These are phyloP conservation scores for Suhomyces guaymorum DNA, from an alignment of 1,139 yeast species.

Conservation along the genomic window DNA sequence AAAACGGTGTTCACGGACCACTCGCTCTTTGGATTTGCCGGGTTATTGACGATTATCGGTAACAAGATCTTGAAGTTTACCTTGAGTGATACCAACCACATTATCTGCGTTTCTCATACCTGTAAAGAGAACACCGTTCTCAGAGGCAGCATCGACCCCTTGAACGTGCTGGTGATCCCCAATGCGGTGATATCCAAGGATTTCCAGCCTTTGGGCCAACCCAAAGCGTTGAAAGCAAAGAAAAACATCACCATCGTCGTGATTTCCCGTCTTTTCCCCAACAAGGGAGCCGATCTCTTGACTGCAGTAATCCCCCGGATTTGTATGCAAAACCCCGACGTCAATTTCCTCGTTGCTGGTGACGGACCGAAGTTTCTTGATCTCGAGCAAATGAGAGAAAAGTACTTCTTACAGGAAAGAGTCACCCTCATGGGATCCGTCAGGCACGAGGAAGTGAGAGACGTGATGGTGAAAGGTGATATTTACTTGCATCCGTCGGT, in stretches of 20 bases:
- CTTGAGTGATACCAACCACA: conserved; percentile 83
- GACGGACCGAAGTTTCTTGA: conserved; percentile 96
- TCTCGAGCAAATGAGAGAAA: conserved; percentile 92
- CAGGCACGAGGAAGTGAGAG: conserved; percentile 88
- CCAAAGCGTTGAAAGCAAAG: conserved; percentile 17
- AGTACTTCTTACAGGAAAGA: conserved; percentile 79
- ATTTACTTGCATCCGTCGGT: conserved; percentile 91
- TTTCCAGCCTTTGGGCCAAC: conserved; percentile 57
- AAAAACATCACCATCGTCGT: conserved; percentile 75
- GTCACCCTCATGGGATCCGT: conserved; percentile 86
- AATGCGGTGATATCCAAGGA: conserved; percentile 90
- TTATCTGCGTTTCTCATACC: conserved; percentile 93
- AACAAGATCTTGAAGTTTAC: conserved; percentile 85
- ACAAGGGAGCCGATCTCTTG: conserved; percentile 90
- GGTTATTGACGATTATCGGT: conserved; percentile 78
- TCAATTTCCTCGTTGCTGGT: conserved; percentile 86
- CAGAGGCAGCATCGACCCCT: conserved; percentile 80
- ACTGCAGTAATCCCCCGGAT: conserved; percentile 85
- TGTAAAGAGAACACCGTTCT: conserved; percentile 95
- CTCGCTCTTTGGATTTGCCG: conserved; percentile 91
- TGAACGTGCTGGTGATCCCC: conserved; percentile 84
- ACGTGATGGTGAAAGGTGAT: conserved; percentile 91
- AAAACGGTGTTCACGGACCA: conserved; percentile 94
- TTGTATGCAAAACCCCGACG: conserved; percentile 63
- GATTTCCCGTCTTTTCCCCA: conserved; percentile 88